These are phyloP conservation scores for Thyridium curvatum DNA, from an alignment of 2,329 filamentous ascomycete species.

Conservation along the genomic window DNA sequence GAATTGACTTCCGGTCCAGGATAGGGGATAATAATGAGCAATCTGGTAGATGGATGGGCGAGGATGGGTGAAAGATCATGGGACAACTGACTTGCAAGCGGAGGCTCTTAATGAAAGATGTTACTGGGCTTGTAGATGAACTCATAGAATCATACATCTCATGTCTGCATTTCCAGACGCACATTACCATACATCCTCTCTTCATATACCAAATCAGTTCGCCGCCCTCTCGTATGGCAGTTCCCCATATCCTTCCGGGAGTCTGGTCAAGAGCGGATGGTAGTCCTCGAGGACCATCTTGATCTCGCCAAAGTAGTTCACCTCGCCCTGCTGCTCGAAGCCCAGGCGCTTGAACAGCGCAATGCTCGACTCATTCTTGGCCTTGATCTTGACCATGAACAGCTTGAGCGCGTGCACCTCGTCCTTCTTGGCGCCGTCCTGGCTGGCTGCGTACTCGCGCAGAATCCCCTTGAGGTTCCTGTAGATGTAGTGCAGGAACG, in stretches of 20 bases:
- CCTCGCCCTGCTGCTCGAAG: constrained; percentile 42
- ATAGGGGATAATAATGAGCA: too few relatives aligned
- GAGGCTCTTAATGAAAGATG: too few relatives aligned
- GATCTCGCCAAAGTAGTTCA: constrained; percentile 58
- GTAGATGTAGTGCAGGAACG: constrained; percentile 65
- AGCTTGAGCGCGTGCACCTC: constrained; percentile 11
- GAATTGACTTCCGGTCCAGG: too few relatives aligned
- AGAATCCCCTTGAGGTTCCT: constrained; percentile 48
- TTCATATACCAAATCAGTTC: background rate
- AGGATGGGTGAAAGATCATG: too few relatives aligned
- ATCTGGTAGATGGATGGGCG: too few relatives aligned
- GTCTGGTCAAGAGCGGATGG: constrained; percentile 9
- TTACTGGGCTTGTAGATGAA: too few relatives aligned
- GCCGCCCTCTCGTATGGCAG: constrained; percentile 12
- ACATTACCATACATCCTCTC: too few relatives aligned
- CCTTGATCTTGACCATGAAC: constrained; percentile 42
- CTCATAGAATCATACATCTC: too few relatives aligned
- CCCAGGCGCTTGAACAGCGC: constrained; percentile 45
- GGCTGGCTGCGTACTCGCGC: constrained; percentile 37
- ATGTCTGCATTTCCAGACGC: too few relatives aligned
- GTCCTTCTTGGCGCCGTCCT: background rate
- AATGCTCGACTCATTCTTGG: constrained; percentile 44
- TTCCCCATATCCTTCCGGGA: constrained; percentile 14
- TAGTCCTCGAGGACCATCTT: constrained; percentile 33
- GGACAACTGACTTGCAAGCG: too few relatives aligned